Base-by-base conservation (phyloP, 306 rosid species). In the Cercis canadensis region DNA sequence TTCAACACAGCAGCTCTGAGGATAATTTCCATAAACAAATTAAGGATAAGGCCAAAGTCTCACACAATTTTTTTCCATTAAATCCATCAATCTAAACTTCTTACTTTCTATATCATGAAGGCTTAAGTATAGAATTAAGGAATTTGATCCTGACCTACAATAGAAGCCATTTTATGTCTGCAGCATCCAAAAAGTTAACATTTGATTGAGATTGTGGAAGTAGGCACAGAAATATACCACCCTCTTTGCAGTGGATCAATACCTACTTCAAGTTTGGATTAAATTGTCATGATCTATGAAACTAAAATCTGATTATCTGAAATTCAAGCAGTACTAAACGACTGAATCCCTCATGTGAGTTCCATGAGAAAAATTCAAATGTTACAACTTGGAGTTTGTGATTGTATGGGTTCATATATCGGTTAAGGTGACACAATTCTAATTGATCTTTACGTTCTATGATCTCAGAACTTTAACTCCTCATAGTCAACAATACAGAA, bases 131-230 rank as follows among this genome's bases (percentile, higher is more conserved):
- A 33, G 63, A 16, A 34, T 17, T 32, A 60, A 17, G 32, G 5
- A 17, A 5, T 60, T 8, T 39, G 15, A 39, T 11, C 32, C 32
- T 4, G 21, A 49, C 9, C 18, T 14, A 1, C 49, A 39, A 18
- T 37, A 17, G 3, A 32, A 57, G 62, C 62, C 62, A 57, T 33
- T 32, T 33, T 7, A 15, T n/a, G 18, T 24, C 21, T 45, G 74
- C 55, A 75, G 33, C 53, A 24, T 57, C 68, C 34, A 57, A 67
- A 32, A 57, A 43, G 37, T 17, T 18, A 53, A 43, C 3, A 8
- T 13, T 17, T 34, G 51, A 65, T 8, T 34, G 40, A 47, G 39
- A 47, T n/a, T 17, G n/a, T 6, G 15, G 44, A 68, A 40, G 14
- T 10, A 21, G 14, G 72, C 13, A 12, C 36, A n/a, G 39, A 61